Conservation (phyloP, 192 early-diverging fungal genomes). For the Entrophospora sp. region DNA sequence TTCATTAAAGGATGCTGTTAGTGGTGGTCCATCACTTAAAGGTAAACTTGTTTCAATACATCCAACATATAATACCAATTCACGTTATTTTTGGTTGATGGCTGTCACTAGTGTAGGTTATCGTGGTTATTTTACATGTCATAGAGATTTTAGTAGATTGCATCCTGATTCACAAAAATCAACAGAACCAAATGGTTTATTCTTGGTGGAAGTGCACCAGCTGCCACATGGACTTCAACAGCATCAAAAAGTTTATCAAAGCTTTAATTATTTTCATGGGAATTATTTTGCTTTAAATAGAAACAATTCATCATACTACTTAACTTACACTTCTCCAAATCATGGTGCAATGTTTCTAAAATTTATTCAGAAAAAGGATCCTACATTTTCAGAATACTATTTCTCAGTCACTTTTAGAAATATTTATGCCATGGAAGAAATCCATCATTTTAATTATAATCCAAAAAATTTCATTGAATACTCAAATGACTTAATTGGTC, state of each 20-base stretch:
- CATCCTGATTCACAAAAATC: background rate
- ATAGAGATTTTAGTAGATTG: background rate
- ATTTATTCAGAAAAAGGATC: background rate
- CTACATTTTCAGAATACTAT: background rate
- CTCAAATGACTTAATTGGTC: slow-evolving; percentile 18
- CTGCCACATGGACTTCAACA: background rate
- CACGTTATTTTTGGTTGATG: background rate
- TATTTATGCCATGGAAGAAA: slow-evolving; percentile 15
- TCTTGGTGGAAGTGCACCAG: background rate
- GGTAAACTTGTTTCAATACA: background rate
- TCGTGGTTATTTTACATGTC: slow-evolving; percentile 18
- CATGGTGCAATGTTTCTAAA: slow-evolving; percentile 5
- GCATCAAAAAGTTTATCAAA: background rate
- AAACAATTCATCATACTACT: background rate
- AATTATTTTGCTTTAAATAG: slow-evolving; percentile 10
- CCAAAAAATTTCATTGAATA: slow-evolving; percentile 1
- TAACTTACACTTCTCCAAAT: slow-evolving; percentile 1
- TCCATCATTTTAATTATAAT: background rate
- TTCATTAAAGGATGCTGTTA: background rate
- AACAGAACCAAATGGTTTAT: slow-evolving; percentile 8
- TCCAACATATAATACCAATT: slow-evolving; percentile 7
- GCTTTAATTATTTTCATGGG: slow-evolving; percentile 4
- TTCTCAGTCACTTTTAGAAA: background rate
- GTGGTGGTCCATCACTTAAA: background rate
- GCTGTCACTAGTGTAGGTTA: slow-evolving; percentile 2